phyloP scores from a whole-genome alignment of 768 basidiomycete genomes.

The Tubosaeta sp. region DNA sequence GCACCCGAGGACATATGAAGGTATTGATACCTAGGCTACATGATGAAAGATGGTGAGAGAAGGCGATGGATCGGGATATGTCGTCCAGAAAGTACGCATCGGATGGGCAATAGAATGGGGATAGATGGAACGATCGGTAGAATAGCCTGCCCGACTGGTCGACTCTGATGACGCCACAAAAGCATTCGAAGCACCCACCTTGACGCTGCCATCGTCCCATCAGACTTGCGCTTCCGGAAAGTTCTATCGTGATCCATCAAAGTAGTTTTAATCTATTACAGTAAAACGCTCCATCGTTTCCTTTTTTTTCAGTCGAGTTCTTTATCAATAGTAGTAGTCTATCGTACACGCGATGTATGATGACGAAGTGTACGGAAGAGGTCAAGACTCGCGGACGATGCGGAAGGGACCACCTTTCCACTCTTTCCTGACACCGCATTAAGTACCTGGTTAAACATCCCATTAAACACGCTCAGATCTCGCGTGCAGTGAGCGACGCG shows the following conservation, averaged over 20 bases:
- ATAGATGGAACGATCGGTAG: constrained; percentile 62
- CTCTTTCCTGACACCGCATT: constrained; percentile 39
- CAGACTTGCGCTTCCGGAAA: constrained; percentile 53
- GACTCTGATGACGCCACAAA: not conserved
- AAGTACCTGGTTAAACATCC: constrained; percentile 73
- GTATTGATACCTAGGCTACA: constrained; percentile 66
- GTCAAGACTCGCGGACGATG: constrained; percentile 24
- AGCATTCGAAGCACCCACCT: not conserved
- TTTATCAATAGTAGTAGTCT: constrained; percentile 49
- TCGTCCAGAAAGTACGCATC: constrained; percentile 75
- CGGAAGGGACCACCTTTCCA: not conserved
- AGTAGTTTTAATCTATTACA: constrained; percentile 63
- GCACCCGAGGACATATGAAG: constrained; percentile 87
- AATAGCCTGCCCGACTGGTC: constrained; percentile 15
- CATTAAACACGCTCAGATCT: constrained; percentile 58
- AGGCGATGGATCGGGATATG: constrained; percentile 73
- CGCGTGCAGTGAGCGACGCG: constrained; percentile 65
- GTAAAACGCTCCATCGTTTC: constrained; percentile 69
- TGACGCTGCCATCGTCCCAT: constrained; percentile 37
- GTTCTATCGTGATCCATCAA: constrained; percentile 64
- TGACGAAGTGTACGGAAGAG: constrained; percentile 54
- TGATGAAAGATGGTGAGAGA: constrained; percentile 81
- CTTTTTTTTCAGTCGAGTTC: constrained; percentile 58
- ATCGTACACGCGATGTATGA: constrained; percentile 45
- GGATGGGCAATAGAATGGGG: constrained; percentile 72